Base-by-base conservation (phyloP, 371 early-diverging fungal species). In the Mortierella sp. region DNA sequence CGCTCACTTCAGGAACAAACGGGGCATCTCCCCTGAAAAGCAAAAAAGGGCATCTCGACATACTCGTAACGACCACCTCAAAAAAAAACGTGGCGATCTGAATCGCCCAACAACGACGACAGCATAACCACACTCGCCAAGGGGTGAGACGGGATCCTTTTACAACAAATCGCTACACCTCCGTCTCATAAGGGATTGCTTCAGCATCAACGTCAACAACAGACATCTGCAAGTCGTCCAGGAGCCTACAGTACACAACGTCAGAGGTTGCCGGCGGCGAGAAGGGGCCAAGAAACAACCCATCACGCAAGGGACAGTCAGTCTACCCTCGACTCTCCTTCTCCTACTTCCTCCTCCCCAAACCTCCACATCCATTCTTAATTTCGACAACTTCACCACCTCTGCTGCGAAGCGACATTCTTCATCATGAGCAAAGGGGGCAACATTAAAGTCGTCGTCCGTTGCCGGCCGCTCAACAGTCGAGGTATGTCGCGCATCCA, bases 401-500 rank as follows among this genome's bases (percentile, higher is more conserved):
- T 7, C 24, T 34, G 19, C 38, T 65, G 68, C 24, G 42, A 21
- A 31, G 70, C 68, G n/a, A 60, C 6, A 42, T 42, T 57, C 24
- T 21, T 31, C 71, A 79, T 42, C 72, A 85, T 85, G 85, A 85
- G 85, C 57, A 79, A 79, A 68, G 88, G 90, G 68, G 92, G 92
- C 68, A 95, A 95, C 85, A 94, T 96, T 77, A 94, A 94, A 74
- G 96, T 96, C 42, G 95, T 95, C 26, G 96, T 96, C 70, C 92
- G 96, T 58, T 94, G 94, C 88, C 92, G 96, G 47, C 96, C 96
- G 24, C 88, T 96, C 73, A 96, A 95, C 81, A 83, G 91, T 63
- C 90, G 95, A 89, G 96, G 95, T 91, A 88, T 84, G 58, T 16
- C 16, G 50, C 34, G 19, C 68, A 38, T 38, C 14, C 10, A 65